These are phyloP conservation scores for Cochlearia excelsa DNA, from an alignment of 345 rosid genomes.

Conservation along the genomic window DNA sequence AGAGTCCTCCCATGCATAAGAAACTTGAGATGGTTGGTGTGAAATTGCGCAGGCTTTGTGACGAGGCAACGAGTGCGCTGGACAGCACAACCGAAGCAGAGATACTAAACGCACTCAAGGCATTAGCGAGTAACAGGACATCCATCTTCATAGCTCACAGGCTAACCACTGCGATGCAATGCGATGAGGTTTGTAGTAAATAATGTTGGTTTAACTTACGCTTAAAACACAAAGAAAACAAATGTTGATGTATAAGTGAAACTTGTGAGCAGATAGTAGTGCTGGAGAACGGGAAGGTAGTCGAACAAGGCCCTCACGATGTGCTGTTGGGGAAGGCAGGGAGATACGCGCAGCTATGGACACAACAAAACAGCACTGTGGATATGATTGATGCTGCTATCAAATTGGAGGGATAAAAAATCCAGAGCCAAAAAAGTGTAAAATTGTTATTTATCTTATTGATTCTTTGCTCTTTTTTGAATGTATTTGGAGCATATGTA, in stretches of 20 bases:
- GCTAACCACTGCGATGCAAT: slow-evolving; percentile 98
- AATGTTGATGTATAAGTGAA: not conserved
- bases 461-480: slow-evolving; percentile 4
- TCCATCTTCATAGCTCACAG: slow-evolving; percentile 94
- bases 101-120: slow-evolving; percentile 80
- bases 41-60: slow-evolving; percentile 68
- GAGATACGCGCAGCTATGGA: slow-evolving; percentile 95
- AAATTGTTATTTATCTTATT: slow-evolving; percentile 8
- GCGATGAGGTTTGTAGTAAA: slow-evolving; percentile 67
- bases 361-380: slow-evolving; percentile 70
- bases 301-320: slow-evolving; percentile 92
- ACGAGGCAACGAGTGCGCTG: slow-evolving; percentile 98
- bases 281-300: slow-evolving; percentile 87
- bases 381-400: slow-evolving; percentile 60
- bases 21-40: slow-evolving; percentile 13
- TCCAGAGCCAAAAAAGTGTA: slow-evolving; percentile 11
- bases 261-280: slow-evolving; percentile 69
- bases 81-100: slow-evolving; percentile 99
- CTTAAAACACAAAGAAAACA: not conserved
- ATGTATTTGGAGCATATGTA: slow-evolving; percentile 19
- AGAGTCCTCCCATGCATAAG: not conserved
- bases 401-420: slow-evolving; percentile 38
- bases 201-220: not conserved
- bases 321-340: slow-evolving; percentile 70
- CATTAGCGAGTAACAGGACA: slow-evolving; percentile 80